phyloP scores from a whole-genome alignment of 345 rosid genomes.

The Iberis pinnata region DNA sequence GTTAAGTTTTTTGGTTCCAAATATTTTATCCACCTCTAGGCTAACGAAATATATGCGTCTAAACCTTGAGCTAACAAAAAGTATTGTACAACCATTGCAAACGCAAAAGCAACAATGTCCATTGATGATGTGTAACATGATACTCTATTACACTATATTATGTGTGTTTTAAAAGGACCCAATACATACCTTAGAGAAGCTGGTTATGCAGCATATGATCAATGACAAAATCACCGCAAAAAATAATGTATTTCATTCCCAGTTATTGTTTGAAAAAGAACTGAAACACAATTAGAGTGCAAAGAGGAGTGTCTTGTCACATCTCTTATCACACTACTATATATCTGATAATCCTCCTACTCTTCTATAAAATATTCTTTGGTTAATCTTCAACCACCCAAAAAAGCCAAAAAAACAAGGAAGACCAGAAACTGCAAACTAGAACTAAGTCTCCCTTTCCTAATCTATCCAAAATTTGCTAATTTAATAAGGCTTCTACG shows the following conservation, averaged over 20 bases:
- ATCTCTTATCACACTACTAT: conserved; percentile 18
- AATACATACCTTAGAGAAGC: conserved; percentile 17
- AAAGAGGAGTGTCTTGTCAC: conserved; percentile 25
- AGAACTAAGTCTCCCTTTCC: conserved; percentile 10
- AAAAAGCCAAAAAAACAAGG: conserved; percentile 27
- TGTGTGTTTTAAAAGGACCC: too few species aligned
- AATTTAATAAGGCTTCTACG: not conserved
- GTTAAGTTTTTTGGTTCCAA: too few species aligned
- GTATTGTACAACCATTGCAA: too few species aligned
- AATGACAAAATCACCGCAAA: conserved; percentile 16
- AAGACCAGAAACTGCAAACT: conserved; percentile 22
- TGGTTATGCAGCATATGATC: conserved; percentile 19
- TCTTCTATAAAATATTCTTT: conserved; percentile 13
- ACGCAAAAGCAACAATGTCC: too few species aligned
- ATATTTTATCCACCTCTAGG: too few species aligned
- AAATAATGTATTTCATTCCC: conserved; percentile 7
- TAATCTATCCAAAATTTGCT: too few species aligned
- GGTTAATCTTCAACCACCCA: conserved; percentile 17
- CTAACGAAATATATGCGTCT: too few species aligned
- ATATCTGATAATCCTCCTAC: conserved; percentile 16
- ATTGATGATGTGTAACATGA: too few species aligned
- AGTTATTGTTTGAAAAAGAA: conserved; percentile 18
- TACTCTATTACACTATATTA: too few species aligned
- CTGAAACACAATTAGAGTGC: conserved; percentile 4
- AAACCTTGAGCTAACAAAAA: too few species aligned